phyloP scores from a whole-genome alignment of 1,284 basidiomycete genomes.

The Tilletia setariae region DNA sequence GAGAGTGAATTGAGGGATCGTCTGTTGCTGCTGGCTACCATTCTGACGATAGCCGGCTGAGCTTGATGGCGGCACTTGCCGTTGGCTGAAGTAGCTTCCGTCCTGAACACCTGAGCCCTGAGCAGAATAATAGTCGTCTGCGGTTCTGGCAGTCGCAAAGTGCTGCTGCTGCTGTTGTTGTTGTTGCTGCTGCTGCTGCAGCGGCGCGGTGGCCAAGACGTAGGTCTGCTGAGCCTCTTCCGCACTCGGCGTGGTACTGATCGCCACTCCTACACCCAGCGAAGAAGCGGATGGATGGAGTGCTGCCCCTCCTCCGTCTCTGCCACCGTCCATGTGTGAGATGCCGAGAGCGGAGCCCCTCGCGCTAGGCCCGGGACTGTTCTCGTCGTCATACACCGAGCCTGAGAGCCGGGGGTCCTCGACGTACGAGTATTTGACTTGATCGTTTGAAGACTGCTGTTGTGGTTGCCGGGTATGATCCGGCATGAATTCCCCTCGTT shows the following conservation, averaged over 20 bases:
- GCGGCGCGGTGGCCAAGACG: not conserved
- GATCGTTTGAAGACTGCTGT: not conserved
- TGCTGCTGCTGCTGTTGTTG: not conserved
- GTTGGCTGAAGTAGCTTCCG: not conserved
- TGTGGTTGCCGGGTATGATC: not conserved
- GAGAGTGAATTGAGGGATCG: not conserved
- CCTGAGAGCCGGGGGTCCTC: not conserved
- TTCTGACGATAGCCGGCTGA: not conserved
- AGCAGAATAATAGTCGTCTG: too few relatives aligned
- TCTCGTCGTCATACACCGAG: constrained; percentile 3
- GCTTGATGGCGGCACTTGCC: not conserved
- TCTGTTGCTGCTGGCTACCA: not conserved
- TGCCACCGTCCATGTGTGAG: not conserved
- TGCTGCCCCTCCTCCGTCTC: not conserved
- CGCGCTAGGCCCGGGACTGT: not conserved
- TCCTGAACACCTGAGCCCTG: not conserved
- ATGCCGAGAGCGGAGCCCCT: not conserved
- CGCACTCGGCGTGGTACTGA: too few relatives aligned
- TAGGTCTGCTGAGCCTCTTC: not conserved
- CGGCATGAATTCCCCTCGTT: not conserved
- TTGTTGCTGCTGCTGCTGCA: not conserved
- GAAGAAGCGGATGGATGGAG: too few relatives aligned
- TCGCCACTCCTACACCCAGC: too few relatives aligned
- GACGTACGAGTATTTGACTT: not conserved
- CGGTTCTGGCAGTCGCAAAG: too few relatives aligned